Conservation (phyloP, 441 rosid species). For the Flueggea neowawraea region DNA sequence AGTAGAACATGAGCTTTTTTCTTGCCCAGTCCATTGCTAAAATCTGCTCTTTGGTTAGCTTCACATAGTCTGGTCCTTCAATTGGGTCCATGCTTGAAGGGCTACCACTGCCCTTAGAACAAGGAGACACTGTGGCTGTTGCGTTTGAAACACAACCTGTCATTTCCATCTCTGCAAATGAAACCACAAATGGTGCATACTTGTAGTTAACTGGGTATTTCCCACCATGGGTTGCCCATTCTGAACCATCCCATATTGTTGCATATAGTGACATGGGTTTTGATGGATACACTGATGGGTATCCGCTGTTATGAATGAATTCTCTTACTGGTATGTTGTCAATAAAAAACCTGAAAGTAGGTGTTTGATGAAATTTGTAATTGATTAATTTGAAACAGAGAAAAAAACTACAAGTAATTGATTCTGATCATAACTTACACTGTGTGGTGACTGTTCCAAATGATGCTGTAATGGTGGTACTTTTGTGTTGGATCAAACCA, state of each 20-base stretch:
- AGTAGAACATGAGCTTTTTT: constrained; percentile 86
- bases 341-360: constrained; percentile 44
- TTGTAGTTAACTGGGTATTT: constrained; percentile 85
- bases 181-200: constrained; percentile 68
- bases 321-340: constrained; percentile 36
- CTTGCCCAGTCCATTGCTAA: constrained; percentile 81
- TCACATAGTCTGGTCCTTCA: constrained; percentile 54
- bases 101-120: constrained; percentile 42
- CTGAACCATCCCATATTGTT: constrained; percentile 93
- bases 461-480: constrained; percentile 74
- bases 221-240: constrained; percentile 97
- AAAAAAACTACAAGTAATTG: background rate
- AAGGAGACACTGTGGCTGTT: constrained; percentile 24
- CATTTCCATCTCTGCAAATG: constrained; percentile 50
- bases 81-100: constrained; percentile 65
- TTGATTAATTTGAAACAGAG: too few species aligned
- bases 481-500: constrained; percentile 89
- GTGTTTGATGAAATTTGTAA: too few species aligned
- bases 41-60: constrained; percentile 58
- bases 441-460: constrained; percentile 85
- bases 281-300: constrained; percentile 23
- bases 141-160: constrained; percentile 49
- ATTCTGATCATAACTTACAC: constrained; percentile 49
- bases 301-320: constrained; percentile 12
- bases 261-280: constrained; percentile 31